These are phyloP conservation scores for Botryotinia calthae DNA, from an alignment of 2,329 filamentous ascomycete genomes.

Conservation along the genomic window DNA sequence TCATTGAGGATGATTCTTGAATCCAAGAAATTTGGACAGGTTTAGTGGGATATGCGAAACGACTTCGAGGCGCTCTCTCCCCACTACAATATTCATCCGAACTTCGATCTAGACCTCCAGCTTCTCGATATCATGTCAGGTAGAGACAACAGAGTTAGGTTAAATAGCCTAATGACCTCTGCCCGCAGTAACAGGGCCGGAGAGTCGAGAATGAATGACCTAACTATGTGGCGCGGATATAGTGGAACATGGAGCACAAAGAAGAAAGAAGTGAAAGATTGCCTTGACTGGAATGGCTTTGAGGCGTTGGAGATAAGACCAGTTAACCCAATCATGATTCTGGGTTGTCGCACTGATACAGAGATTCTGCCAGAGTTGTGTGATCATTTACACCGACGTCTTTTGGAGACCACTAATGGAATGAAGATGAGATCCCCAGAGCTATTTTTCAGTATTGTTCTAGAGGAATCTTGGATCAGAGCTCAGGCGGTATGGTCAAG, in stretches of 20 bases:
- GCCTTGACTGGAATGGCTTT: neutral
- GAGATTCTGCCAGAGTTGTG: slow-evolving; percentile 1
- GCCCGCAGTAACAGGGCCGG: neutral
- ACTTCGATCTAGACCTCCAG: neutral
- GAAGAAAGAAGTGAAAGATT: neutral
- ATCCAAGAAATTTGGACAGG: neutral
- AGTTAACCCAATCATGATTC: neutral
- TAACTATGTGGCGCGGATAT: neutral
- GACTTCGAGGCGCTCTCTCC: slow-evolving; percentile 11
- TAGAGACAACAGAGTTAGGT: neutral
- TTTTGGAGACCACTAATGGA: neutral
- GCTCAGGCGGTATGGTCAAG: neutral
- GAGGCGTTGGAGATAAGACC: neutral
- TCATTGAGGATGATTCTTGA: neutral
- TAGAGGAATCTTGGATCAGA: slow-evolving; percentile 4
- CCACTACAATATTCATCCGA: neutral
- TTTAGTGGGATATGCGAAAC: neutral
- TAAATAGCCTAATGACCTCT: neutral
- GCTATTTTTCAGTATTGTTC: neutral
- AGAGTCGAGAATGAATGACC: neutral
- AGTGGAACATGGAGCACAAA: neutral
- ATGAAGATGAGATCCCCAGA: slow-evolving; percentile 1
- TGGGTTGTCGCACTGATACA: neutral
- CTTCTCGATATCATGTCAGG: slow-evolving; percentile 3
- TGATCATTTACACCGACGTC: neutral